Evolutionary conservation across 2,329 filamentous ascomycete species (phyloP), one percentile per base, ranked within the genome.

Genomic region (Blastomyces parvus): DNA sequence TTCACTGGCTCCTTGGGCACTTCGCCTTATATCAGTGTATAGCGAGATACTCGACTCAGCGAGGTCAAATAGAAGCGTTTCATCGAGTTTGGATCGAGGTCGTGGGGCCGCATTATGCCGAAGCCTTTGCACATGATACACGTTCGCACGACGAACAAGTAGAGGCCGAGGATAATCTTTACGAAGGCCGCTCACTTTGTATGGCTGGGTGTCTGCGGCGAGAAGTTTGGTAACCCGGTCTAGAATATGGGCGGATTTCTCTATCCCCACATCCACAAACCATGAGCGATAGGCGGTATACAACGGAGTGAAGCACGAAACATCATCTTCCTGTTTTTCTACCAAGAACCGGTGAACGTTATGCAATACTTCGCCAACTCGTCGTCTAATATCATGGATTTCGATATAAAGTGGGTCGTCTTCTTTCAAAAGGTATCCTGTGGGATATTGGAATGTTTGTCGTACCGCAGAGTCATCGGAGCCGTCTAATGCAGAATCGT

Each of bases 261-360:
- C 94, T 65, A 97, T 95, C 22, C 95, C 94, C 50, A 99, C 92
- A 71, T 99, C 94, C 1, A 96, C 91, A 70, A 99, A 97, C 91
- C 92, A 99, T 9, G 90, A 94, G 53, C 91, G 84, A 74, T 97
- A 99, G 1, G 93, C 90, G 27, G 89, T 89, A 76, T 96, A 99
- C 1, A 99, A 78, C 0, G 92, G 86, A 30, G 91, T 96, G 77
- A 99, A 99, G 76, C 91, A 97, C 19, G 89, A 86, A 0, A 99
- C 94, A 73, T 99, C 94, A 71, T 99, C 94, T 73, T 97, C 90
- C 72, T 96, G 92, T 65, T 93, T 87, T 65, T 86, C 79, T 22
- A 85, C 87, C 64, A 99, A 79, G 78, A 97, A 99, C 1, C 82
- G 78, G 75, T 99, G 95, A 0, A 95, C 91, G 62, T 84, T 84